Base-by-base conservation (phyloP, 495 filamentous ascomycete genomes). In the Aspergillus sclerotiicarbonarius region DNA sequence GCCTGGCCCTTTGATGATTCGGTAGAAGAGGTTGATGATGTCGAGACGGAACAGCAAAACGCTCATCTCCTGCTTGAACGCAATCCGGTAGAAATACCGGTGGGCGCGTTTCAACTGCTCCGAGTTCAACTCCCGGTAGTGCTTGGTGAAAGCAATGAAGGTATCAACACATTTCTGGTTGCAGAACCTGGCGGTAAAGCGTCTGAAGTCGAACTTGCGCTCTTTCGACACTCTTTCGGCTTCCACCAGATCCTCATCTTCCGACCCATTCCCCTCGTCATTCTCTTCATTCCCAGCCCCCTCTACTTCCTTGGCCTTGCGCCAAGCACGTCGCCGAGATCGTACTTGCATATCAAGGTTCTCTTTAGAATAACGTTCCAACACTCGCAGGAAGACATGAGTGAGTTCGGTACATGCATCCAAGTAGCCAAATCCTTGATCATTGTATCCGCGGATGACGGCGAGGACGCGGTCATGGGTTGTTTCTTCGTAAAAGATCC, bases 401-500 rank as follows among this genome's bases (percentile, higher is more conserved):
- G 86, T 79, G 45, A 98, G 85, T 64, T 99, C 92, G 12, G 94
- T 99, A 61, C 84, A 88, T 18, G 93, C 87, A 73, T 99, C 90
- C 8, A 99, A 79, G 58, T 96, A 98, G 39, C 90, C 90, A 61
- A 97, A 95, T 0, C 91, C 90, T 73, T 98, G 95, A 52, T 93
- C 90, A 61, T 93, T 96, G 71, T 92, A 98, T 16, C 83, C 84
- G 60, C 90, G 80, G 0, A 90, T 76, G 32, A 96, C 89, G 44
- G 84, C 80, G 21, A 94, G 77, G 19, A 98, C 82, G 7, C 90
- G 79, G 59, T 98, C 93, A 65, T 98, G 90, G 0, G 92, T 97
- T 0, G 88, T 86, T 64, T 98, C 92, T 71, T 99, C 95, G 74
- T 99, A 98, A 69, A 99, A 99, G 1, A 99, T 90, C 30, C 95